Percentiles rank a stretch among this genome's conserved stretches.
Conservation (phyloP, 176 grass and related monocot species). For the Phyllostachys edulis region DNA sequence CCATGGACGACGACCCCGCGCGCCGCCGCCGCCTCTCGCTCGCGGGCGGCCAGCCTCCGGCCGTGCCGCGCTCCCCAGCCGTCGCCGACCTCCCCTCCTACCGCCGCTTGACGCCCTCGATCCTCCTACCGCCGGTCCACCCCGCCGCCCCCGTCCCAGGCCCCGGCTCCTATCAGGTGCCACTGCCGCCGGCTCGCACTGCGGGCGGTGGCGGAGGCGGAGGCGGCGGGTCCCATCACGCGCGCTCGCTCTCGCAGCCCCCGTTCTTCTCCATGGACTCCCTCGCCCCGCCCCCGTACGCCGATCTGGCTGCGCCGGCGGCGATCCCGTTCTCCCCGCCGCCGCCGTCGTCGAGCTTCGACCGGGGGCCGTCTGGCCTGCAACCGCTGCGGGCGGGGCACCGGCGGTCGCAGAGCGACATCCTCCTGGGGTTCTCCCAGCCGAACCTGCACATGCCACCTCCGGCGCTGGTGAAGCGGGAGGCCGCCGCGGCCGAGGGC, state of each 20-base stretch:
- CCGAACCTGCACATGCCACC: neutral
- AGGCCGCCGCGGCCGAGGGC: neutral
- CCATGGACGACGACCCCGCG: conserved; percentile 35
- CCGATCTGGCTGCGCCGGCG: neutral
- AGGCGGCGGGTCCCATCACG: conserved; percentile 34
- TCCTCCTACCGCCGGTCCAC: neutral
- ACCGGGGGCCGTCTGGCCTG: conserved; percentile 7
- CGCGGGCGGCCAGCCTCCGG: neutral
- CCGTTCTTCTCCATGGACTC: conserved; percentile 44
- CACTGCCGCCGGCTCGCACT: neutral
- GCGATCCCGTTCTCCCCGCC: conserved; percentile 13
- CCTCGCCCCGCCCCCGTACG: conserved; percentile 16
- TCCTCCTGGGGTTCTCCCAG: conserved; percentile 27
- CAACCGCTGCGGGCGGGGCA: conserved; percentile 52
- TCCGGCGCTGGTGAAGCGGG: conserved; percentile 7
- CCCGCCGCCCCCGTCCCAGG: conserved; percentile 11
- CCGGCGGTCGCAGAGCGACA: conserved; percentile 68
- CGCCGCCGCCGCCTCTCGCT: conserved; percentile 11
- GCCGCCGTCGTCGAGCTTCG: conserved; percentile 8
- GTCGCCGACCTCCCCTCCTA: conserved; percentile 10
- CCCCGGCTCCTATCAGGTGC: conserved; percentile 30
- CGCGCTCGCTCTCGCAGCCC: conserved; percentile 32
- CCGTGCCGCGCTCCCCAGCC: neutral
- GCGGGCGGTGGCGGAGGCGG: neutral
- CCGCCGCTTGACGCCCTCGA: neutral